A percentile compares a stretch with the other conserved stretches of the same genome.
These are phyloP conservation scores for Magnaporthiopsis rhizophila DNA, from an alignment of 2,329 filamentous ascomycete species.

Conservation along the genomic window DNA sequence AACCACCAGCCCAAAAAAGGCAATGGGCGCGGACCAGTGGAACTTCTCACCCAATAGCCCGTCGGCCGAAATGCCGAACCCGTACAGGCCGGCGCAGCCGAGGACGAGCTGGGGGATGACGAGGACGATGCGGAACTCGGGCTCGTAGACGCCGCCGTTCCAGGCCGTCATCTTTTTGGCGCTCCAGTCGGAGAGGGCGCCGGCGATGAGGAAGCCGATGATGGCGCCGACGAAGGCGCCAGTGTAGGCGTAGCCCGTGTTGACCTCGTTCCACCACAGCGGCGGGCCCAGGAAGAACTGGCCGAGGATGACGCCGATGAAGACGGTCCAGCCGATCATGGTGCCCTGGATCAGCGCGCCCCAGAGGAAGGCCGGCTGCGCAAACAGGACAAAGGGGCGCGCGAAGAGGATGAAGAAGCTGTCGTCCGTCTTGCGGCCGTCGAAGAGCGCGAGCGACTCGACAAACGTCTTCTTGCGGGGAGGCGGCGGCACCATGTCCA, in stretches of 20 bases:
- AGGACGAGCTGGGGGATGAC: constrained; percentile 76
- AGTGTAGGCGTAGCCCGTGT: constrained; percentile 81
- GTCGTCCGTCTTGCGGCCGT: constrained; percentile 75
- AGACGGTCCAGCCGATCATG: constrained; percentile 92
- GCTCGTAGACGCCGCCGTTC: constrained; percentile 81
- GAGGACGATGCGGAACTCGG: constrained; percentile 79
- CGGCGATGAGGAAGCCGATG: constrained; percentile 68
- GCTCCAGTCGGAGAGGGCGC: constrained; percentile 63
- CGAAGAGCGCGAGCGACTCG: constrained; percentile 61
- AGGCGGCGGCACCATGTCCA: constrained; percentile 6
- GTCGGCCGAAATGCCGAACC: constrained; percentile 68
- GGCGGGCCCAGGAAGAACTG: constrained; percentile 74
- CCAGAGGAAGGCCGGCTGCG: constrained; percentile 83
- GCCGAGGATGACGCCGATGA: constrained; percentile 78
- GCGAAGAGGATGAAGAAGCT: constrained; percentile 55
- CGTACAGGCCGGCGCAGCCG: constrained; percentile 71
- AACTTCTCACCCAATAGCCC: constrained; percentile 49
- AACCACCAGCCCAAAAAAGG: constrained; percentile 79
- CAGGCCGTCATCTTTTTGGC: constrained; percentile 61
- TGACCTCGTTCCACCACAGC: constrained; percentile 71
- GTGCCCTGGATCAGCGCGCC: constrained; percentile 68
- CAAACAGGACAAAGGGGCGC: constrained; percentile 75
- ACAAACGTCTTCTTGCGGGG: constrained; percentile 48
- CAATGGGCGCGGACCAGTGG: constrained; percentile 64
- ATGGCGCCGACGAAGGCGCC: constrained; percentile 80